Percentiles rank a stretch among this genome's conserved stretches.
These are phyloP conservation scores for Solidago caesia DNA, from an alignment of 129 eudicot genomes.

Conservation along the genomic window DNA sequence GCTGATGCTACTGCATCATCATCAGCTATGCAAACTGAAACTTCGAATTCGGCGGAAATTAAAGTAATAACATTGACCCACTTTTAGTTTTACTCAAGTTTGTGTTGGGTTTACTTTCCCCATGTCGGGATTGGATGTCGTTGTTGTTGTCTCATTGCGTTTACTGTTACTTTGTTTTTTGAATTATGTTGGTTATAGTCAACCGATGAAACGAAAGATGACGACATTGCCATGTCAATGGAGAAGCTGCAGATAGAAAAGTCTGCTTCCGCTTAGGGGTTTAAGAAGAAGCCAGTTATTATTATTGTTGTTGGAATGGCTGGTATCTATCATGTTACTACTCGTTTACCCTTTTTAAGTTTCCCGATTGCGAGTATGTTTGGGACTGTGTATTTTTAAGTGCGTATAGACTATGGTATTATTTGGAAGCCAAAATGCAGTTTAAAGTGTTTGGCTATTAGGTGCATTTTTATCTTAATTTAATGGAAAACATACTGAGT, in stretches of 20 bases:
- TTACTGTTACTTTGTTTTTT: background rate
- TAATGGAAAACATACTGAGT: no score
- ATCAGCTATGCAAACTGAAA: background rate
- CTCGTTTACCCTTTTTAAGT: background rate
- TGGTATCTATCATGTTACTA: conserved; percentile 43
- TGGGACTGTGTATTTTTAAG: no score
- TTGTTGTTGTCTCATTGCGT: background rate
- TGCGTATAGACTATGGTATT: no score
- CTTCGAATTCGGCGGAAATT: background rate
- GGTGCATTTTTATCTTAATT: no score
- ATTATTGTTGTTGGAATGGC: conserved; percentile 97
- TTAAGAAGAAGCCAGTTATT: conserved; percentile 83
- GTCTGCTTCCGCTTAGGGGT: conserved; percentile 38
- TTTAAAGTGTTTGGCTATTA: no score
- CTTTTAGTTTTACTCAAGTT: no score
- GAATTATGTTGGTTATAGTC: conserved; percentile 24
- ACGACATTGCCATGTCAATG: conserved; percentile 60
- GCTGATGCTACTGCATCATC: background rate
- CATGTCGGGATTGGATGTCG: no score
- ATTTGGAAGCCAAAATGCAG: no score
- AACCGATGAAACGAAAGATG: conserved; percentile 37
- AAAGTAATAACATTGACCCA: background rate
- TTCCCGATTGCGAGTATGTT: no score
- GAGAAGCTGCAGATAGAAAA: conserved; percentile 63
- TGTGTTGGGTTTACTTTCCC: background rate